Conservation (phyloP, 1,284 basidiomycete genomes). For the Spongiforma sp. region DNA sequence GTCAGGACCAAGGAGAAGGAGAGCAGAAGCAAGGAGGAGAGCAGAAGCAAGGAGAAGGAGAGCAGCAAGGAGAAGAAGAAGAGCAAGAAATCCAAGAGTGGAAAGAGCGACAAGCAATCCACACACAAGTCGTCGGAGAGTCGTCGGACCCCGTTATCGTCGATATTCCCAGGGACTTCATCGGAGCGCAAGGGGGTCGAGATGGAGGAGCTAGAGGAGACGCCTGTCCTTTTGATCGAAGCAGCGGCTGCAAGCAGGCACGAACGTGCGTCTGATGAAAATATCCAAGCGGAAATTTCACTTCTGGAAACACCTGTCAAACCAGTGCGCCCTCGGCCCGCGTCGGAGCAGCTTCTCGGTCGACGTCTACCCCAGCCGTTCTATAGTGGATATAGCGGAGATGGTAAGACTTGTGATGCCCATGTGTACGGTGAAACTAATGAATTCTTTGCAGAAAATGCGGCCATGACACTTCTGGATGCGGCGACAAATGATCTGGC, state of each 20-base stretch:
- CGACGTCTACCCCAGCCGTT: conserved; percentile 54
- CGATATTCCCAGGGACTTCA: conserved; percentile 51
- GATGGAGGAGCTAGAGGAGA: conserved; percentile 1
- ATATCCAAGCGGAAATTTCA: conserved; percentile 13
- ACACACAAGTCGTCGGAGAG: conserved; percentile 43
- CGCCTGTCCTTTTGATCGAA: conserved; percentile 54
- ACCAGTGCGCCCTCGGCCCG: conserved; percentile 55
- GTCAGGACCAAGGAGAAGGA: conserved; percentile 22
- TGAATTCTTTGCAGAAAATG: conserved; percentile 41
- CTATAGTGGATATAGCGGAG: conserved; percentile 50
- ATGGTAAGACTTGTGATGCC: conserved; percentile 11
- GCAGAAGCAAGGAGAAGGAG: not conserved
- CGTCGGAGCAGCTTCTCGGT: conserved; percentile 68
- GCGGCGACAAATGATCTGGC: conserved; percentile 81
- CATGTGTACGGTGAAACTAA: conserved; percentile 6
- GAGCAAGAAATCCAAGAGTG: conserved; percentile 36
- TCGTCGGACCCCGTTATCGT: conserved; percentile 51
- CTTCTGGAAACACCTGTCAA: conserved; percentile 54
- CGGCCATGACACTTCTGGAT: conserved; percentile 70
- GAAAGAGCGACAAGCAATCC: conserved; percentile 30
- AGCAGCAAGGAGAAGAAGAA: conserved; percentile 21
- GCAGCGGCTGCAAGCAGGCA: conserved; percentile 59
- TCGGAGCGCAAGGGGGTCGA: conserved; percentile 20
- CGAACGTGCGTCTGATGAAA: conserved; percentile 33
- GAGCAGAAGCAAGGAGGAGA: not conserved